Base-by-base conservation (phyloP, 139 green algal genomes). In the Coelastrella sp. region DNA sequence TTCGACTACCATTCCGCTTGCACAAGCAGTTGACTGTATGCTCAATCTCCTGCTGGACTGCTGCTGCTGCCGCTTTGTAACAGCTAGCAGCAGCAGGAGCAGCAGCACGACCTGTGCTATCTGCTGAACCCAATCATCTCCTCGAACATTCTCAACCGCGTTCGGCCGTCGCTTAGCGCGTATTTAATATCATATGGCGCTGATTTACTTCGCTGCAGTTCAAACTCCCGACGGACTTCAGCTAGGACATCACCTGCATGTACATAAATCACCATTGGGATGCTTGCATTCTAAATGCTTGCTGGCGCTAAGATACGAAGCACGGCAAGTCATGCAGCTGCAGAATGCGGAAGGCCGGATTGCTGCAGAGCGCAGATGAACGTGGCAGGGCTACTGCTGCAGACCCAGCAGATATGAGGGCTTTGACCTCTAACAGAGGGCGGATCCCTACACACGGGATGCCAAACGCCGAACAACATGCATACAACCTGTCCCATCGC, bases 71-170 rank as follows among this genome's bases (percentile, higher is more conserved):
- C 10, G 61, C 61, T 68, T 68, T n/a, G n/a, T n/a, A n/a, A n/a
- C n/a, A n/a, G n/a, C n/a, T n/a, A n/a, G n/a, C n/a, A n/a, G n/a
- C n/a, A n/a, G n/a, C n/a, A n/a, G n/a, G n/a, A 10, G 61, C 7
- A 17, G 61, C 61, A 7, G 10, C n/a, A n/a, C 20, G 8, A 32
- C 14, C 10, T 32, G 10, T 32, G 68, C 17, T 22, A 84, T 77
- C 85, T 83, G 58, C 85, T 90, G 83, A 88, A 88, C 0, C 83
- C 83, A 13, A 88, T 88, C 17, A 73, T 16, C 22, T 90, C 85
- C 23, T 90, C 71, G 57, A 90, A n/a, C 58, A 74, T 65, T 5
- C 23, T 47, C 0, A 90, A 61, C 19, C 73, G 23, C 0, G 58
- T 90, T 14, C 73, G 19, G 22, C 73, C 85, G 20, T 83, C 73